Evolutionary conservation across 768 basidiomycete species (phyloP).

Genomic region (Flagelloscypha sp.): DNA sequence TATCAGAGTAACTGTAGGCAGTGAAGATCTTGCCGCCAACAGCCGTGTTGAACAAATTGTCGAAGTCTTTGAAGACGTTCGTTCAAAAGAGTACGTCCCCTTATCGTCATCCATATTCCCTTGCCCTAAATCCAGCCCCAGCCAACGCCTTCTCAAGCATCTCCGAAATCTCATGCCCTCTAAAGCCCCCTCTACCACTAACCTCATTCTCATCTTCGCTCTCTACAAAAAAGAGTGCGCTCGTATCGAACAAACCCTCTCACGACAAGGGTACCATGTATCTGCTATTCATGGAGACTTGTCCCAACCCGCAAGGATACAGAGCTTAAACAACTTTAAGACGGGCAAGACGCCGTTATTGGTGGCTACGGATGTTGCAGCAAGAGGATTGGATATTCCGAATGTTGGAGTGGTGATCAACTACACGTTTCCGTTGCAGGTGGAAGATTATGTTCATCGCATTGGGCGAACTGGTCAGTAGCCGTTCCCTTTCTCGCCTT

Average conservation of each 20-base stretch:
- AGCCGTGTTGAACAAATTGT: conserved; percentile 86
- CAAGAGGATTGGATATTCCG: conserved; percentile 94
- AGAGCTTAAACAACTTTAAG: conserved; percentile 82
- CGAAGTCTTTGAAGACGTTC: conserved; percentile 83
- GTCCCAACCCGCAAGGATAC: conserved; percentile 76
- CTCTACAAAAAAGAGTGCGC: conserved; percentile 97
- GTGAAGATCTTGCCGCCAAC: conserved; percentile 91
- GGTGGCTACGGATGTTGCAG: conserved; percentile 97
- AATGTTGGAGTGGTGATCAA: conserved; percentile 92
- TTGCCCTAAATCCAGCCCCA: conserved; percentile 17
- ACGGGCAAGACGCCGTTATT: conserved; percentile 70
- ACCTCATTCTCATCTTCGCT: conserved; percentile 85
- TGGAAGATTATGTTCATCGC: conserved; percentile 88
- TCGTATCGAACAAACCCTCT: conserved; percentile 76
- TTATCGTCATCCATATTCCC: neutral
- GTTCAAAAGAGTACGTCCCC: conserved; percentile 74
- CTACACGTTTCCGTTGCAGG: conserved; percentile 95
- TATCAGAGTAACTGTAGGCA: conserved; percentile 87
- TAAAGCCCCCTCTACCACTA: conserved; percentile 36
- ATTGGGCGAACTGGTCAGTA: conserved; percentile 78
- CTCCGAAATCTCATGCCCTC: conserved; percentile 45
- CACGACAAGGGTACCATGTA: conserved; percentile 67
- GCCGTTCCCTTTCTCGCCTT: conserved; percentile 5
- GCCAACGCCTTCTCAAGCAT: conserved; percentile 50
- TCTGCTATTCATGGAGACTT: conserved; percentile 87